A percentile compares a stretch with the other conserved stretches of the same genome.
These are phyloP conservation scores for Malassezia slooffiae DNA, from an alignment of 1,284 basidiomycete genomes.

Conservation along the genomic window DNA sequence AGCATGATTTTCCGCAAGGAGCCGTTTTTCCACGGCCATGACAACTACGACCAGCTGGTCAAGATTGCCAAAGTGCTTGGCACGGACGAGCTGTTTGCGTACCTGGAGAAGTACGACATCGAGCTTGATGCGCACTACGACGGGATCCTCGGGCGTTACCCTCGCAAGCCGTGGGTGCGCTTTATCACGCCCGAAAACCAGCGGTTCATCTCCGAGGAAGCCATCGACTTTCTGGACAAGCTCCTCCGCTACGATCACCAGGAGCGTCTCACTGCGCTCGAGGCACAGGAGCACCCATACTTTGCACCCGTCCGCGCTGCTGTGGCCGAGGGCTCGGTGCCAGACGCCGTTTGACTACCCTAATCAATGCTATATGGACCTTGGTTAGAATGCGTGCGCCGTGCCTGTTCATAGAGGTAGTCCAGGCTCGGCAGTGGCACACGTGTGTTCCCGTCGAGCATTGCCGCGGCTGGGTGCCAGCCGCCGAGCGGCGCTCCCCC, in stretches of 20 bases:
- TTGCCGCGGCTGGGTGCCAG: not conserved
- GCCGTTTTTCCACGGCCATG: constrained; percentile 98
- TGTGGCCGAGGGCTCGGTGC: not conserved
- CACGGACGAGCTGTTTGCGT: constrained; percentile 79
- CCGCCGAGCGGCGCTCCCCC: constrained; percentile 29
- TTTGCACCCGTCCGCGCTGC: constrained; percentile 32
- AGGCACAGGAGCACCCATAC: constrained; percentile 44
- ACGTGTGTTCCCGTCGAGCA: constrained; percentile 5
- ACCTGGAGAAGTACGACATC: constrained; percentile 57
- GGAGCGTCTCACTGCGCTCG: constrained; percentile 75
- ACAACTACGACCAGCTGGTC: constrained; percentile 96
- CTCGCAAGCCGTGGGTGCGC: constrained; percentile 67
- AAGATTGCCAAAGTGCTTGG: constrained; percentile 97
- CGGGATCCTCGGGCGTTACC: constrained; percentile 53
- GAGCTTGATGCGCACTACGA: constrained; percentile 49
- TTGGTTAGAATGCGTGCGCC: no score
- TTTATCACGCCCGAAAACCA: constrained; percentile 63
- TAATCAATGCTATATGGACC: not conserved
- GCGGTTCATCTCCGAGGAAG: constrained; percentile 76
- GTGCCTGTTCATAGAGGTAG: constrained; percentile 2
- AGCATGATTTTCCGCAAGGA: constrained; percentile 91
- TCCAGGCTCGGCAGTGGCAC: constrained; percentile 6
- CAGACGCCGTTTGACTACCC: not conserved
- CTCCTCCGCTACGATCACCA: constrained; percentile 92
- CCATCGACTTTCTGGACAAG: constrained; percentile 78